phyloP scores from a whole-genome alignment of 192 early-diverging fungal genomes.

The Linnemannia hyalina region DNA sequence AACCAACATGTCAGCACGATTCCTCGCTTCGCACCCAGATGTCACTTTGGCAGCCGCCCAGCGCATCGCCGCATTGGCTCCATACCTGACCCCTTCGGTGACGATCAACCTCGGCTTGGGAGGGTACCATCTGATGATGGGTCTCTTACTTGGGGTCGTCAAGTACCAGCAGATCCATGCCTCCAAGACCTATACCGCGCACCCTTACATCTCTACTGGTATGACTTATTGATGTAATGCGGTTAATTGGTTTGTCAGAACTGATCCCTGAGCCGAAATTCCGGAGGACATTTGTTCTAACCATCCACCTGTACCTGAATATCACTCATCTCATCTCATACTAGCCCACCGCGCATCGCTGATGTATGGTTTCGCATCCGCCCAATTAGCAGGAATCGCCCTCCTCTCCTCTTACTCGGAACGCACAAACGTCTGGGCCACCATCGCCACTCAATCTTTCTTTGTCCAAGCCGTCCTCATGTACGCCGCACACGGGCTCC shows the following conservation, averaged over 20 bases:
- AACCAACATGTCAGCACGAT: conserved; percentile 8
- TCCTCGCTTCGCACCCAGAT: conserved; percentile 19
- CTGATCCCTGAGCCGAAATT: neutral
- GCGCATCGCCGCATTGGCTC: conserved; percentile 1
- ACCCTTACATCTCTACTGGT: conserved; percentile 43
- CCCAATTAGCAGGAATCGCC: conserved; percentile 27
- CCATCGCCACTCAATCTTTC: conserved; percentile 27
- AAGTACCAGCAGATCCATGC: conserved; percentile 49
- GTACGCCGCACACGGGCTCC: conserved; percentile 39
- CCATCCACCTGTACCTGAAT: neutral
- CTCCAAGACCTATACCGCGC: conserved; percentile 36
- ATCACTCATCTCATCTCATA: neutral
- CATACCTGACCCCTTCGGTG: conserved; percentile 37
- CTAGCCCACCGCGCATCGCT: conserved; percentile 41
- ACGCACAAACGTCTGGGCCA: conserved; percentile 7
- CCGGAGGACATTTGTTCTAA: neutral
- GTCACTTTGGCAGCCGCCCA: conserved; percentile 12
- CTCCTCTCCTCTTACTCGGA: conserved; percentile 32
- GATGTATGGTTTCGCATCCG: conserved; percentile 53
- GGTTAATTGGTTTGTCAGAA: neutral
- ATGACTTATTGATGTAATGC: neutral
- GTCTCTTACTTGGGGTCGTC: conserved; percentile 37
- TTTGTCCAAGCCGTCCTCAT: conserved; percentile 29
- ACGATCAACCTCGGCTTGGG: conserved; percentile 35
- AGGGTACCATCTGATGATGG: conserved; percentile 39